These are phyloP conservation scores for Protomyces inundatus DNA, from an alignment of 1,139 yeast species.

Conservation along the genomic window DNA sequence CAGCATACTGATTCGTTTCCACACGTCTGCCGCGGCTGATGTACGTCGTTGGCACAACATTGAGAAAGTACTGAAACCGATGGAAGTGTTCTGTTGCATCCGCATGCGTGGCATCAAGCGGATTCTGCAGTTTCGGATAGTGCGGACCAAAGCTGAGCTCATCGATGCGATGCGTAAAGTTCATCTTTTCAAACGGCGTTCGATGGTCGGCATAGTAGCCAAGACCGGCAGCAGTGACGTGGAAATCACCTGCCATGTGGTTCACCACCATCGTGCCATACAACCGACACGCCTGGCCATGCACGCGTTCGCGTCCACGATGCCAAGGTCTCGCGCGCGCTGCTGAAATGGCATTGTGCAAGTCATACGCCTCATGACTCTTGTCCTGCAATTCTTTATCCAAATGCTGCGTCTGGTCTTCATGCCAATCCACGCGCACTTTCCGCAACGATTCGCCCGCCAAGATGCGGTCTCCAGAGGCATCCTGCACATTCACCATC, in stretches of 20 bases:
- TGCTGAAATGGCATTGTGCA: constrained; percentile 25
- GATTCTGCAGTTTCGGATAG: constrained; percentile 79
- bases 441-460: constrained; percentile 63
- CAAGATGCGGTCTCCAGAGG: constrained; percentile 67
- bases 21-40: constrained; percentile 59
- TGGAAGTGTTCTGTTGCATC: constrained; percentile 29
- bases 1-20: constrained; percentile 82
- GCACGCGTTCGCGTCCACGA: constrained; percentile 48
- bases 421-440: constrained; percentile 38
- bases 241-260: constrained; percentile 78
- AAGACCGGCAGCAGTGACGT: constrained; percentile 69
- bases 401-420: constrained; percentile 29
- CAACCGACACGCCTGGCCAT: constrained; percentile 78
- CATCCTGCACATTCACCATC: constrained; percentile 71
- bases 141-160: constrained; percentile 90
- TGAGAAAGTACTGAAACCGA: constrained; percentile 55
- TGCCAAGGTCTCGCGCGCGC: constrained; percentile 24
- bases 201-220: constrained; percentile 43
- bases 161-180: constrained; percentile 76
- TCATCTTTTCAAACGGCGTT: constrained; percentile 42
- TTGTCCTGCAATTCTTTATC: constrained; percentile 29
- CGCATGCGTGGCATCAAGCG: constrained; percentile 53
- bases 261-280: constrained; percentile 84
- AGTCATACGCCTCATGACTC: constrained; percentile 25
- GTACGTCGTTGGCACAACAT: constrained; percentile 80